Evolutionary conservation across 1,284 basidiomycete species (phyloP).

Genomic region (Sporisorium reilianum): DNA sequence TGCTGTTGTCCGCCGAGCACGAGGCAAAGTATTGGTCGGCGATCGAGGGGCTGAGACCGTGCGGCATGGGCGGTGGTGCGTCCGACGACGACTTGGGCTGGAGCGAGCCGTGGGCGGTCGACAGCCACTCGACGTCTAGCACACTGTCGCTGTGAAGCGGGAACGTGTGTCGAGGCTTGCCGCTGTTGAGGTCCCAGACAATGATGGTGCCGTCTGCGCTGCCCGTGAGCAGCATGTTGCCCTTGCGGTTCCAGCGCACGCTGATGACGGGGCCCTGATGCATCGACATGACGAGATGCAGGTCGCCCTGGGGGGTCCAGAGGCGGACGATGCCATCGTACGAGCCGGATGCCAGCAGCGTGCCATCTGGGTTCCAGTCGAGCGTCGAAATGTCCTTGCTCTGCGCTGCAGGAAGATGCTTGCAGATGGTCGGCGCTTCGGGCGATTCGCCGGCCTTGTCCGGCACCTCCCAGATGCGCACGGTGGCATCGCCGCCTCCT

Average conservation of each 20-base stretch:
- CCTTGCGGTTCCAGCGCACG: constrained; percentile 68
- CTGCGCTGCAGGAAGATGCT: constrained; percentile 66
- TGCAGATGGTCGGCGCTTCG: constrained; percentile 63
- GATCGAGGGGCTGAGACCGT: constrained; percentile 48
- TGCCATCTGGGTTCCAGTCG: constrained; percentile 69
- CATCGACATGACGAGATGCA: constrained; percentile 69
- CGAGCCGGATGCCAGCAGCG: constrained; percentile 66
- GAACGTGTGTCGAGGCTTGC: constrained; percentile 66
- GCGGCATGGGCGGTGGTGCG: constrained; percentile 48
- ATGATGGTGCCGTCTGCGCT: constrained; percentile 67
- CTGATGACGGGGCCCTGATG: constrained; percentile 68
- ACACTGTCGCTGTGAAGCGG: constrained; percentile 65
- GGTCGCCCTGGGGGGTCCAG: constrained; percentile 69
- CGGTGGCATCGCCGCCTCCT: constrained; percentile 68
- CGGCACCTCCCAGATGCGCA: constrained; percentile 68
- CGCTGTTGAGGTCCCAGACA: constrained; percentile 68
- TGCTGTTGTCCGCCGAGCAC: constrained; percentile 66
- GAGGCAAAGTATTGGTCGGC: constrained; percentile 66
- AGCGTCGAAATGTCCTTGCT: constrained; percentile 67
- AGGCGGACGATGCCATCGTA: constrained; percentile 68
- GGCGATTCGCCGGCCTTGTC: constrained; percentile 36
- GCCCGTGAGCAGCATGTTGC: constrained; percentile 65
- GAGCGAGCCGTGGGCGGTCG: constrained; percentile 48
- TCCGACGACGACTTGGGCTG: constrained; percentile 37
- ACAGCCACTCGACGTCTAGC: constrained; percentile 68